Evolutionary conservation across 345 rosid species (phyloP), one percentile per base, ranked within the genome.

Genomic region (Eucalyptus brandiana): DNA sequence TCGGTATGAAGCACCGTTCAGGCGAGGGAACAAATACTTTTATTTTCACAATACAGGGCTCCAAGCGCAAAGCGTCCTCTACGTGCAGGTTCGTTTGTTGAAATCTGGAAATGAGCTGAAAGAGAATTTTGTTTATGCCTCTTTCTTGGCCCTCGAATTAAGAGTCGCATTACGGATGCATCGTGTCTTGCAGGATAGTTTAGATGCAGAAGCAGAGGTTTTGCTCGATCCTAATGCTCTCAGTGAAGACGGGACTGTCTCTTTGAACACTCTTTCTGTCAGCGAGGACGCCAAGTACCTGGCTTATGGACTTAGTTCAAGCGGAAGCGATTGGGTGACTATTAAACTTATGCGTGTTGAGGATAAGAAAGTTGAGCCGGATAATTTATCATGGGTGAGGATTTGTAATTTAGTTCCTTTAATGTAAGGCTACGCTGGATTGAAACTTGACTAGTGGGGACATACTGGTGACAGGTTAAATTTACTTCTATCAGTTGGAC

Each of bases 251-350:
- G 99, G 99, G 87, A 96, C 99, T 4, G 96, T 97, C 67, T 90
- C 99, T 15, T 90, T 96, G 72, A 94, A 58, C 91, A 92, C 88
- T 9, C 24, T 93, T 56, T 89, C 97, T 30, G 90, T 96, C 3
- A 96, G 99, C 69, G 93, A 95, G 92, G 98, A 98, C 90, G 98
- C 95, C 17, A 94, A 94, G 91, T 95, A 94, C 91, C 86, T 97
- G 92, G 97, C 99, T 5, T 96, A 96, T 87, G 99, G 96, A 48
- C 94, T 97, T 87, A 93, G 99, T 92, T 88, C 96, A 0, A 98
- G 98, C 86, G 99, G 99, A 76, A 98, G 99, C 91, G 99, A 97
- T 88, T 98, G 99, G 99, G 95, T 94, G n/a, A 97, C 95, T 1
- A 93, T 98, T 60, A 95, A 96, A 87, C 95, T 96, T 72, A 94